Evolutionary conservation across 2,329 filamentous ascomycete species (phyloP).

Genomic region (Colletotrichum paranaense): DNA sequence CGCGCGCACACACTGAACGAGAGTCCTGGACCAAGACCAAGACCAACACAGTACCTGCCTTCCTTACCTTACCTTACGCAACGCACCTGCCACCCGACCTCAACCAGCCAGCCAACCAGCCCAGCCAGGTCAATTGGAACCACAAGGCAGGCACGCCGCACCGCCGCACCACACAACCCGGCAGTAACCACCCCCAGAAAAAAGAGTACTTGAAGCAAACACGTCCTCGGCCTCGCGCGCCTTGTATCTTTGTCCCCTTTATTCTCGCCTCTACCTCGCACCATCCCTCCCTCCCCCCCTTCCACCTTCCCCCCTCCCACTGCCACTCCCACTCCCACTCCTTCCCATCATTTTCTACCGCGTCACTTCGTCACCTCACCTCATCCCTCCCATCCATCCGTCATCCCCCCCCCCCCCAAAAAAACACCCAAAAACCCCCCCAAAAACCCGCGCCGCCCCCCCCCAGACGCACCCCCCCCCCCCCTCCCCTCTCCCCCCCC

Average conservation of each 20-base stretch:
- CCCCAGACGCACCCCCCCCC: too few relatives aligned
- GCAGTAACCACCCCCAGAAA: constrained; percentile 11
- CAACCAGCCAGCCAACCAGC: neutral
- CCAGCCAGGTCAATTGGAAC: too few relatives aligned
- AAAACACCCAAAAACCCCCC: too few relatives aligned
- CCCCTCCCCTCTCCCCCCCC: too few relatives aligned
- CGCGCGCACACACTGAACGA: neutral
- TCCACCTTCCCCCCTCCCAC: neutral
- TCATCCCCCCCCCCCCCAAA: neutral
- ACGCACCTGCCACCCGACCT: neutral
- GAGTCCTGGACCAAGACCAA: neutral
- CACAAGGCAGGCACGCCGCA: neutral
- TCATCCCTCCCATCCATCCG: neutral
- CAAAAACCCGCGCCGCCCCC: too few relatives aligned
- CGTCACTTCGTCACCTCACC: neutral
- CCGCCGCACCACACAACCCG: neutral
- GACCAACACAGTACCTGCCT: neutral
- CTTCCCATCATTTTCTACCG: neutral
- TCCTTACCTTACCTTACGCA: too few relatives aligned
- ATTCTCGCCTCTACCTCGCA: constrained; percentile 13
- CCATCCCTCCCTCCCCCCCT: constrained; percentile 1
- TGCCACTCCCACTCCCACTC: neutral
- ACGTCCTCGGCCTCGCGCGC: constrained; percentile 34
- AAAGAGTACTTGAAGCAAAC: constrained; percentile 37
- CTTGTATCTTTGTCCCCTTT: constrained; percentile 37